These are phyloP conservation scores for Pseudocercospora fuligena DNA, from an alignment of 2,329 filamentous ascomycete genomes.

Conservation along the genomic window DNA sequence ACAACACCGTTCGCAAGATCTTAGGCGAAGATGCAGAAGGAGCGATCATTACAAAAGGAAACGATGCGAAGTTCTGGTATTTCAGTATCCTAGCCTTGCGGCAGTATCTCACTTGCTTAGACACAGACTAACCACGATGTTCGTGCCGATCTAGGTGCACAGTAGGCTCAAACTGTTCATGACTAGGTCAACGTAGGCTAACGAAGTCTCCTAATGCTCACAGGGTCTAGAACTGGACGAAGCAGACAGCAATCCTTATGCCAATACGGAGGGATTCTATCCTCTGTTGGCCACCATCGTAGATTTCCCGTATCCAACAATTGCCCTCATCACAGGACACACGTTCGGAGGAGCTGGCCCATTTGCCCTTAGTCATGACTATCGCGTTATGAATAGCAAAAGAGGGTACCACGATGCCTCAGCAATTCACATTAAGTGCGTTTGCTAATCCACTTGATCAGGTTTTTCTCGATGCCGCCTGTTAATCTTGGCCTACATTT, in stretches of 20 bases:
- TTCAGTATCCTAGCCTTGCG: conserved; percentile 41
- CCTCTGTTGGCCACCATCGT: conserved; percentile 43
- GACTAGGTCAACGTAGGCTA: not conserved
- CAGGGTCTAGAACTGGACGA: conserved; percentile 44
- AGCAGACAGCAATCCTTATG: conserved; percentile 41
- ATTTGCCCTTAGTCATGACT: conserved; percentile 55
- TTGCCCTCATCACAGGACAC: conserved; percentile 55
- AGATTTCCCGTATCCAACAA: conserved; percentile 50
- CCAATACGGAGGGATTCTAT: conserved; percentile 45
- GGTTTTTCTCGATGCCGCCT: conserved; percentile 57
- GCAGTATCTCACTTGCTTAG: not conserved
- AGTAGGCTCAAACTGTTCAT: not conserved
- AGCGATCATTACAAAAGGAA: conserved; percentile 59
- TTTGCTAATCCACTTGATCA: not conserved
- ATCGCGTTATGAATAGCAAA: conserved; percentile 54
- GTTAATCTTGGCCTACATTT: conserved; percentile 62
- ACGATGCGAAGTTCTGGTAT: conserved; percentile 58
- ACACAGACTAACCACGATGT: not conserved
- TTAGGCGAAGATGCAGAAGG: conserved; percentile 56
- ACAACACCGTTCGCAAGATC: conserved; percentile 53
- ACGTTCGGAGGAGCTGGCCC: conserved; percentile 57
- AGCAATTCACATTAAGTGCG: not conserved
- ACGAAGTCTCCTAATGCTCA: not conserved
- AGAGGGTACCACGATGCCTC: conserved; percentile 39
- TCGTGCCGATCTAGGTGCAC: not conserved